Conservation (phyloP, 352 stramenopile species). For the Phytophthora meadii region DNA sequence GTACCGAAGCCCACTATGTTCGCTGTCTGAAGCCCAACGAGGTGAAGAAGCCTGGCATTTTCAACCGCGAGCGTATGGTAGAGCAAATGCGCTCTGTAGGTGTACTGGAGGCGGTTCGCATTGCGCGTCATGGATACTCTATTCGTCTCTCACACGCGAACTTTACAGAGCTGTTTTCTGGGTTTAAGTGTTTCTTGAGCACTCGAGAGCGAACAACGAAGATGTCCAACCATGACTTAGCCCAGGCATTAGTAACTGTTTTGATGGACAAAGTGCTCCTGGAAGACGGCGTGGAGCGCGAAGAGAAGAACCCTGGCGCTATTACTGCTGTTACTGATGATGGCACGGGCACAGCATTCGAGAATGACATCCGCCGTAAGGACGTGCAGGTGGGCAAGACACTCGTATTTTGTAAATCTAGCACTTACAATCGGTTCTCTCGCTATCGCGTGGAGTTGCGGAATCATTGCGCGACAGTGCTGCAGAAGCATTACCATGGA, state of each 20-base stretch:
- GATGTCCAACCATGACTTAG: slow-evolving; percentile 44
- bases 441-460: slow-evolving; percentile 53
- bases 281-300: slow-evolving; percentile 32
- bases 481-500: slow-evolving; percentile 59
- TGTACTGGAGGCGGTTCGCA: slow-evolving; percentile 96
- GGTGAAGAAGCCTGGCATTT: slow-evolving; percentile 66
- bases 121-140: slow-evolving; percentile 95
- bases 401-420: slow-evolving; percentile 71
- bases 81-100: slow-evolving; percentile 98
- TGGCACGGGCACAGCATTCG: slow-evolving; percentile 21
- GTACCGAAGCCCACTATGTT: slow-evolving; percentile 97
- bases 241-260: slow-evolving; percentile 34
- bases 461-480: slow-evolving; percentile 38
- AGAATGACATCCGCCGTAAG: slow-evolving; percentile 36
- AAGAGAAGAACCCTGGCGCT: slow-evolving; percentile 23
- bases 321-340: slow-evolving; percentile 22
- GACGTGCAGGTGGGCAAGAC: slow-evolving; percentile 70
- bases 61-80: slow-evolving; percentile 91
- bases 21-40: slow-evolving; percentile 99
- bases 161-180: slow-evolving; percentile 88
- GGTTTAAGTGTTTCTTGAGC: slow-evolving; percentile 55
- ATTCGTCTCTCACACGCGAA: slow-evolving; percentile 93
- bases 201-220: slow-evolving; percentile 19
- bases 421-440: slow-evolving; percentile 61
- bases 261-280: slow-evolving; percentile 47